Evolutionary conservation across 176 grass and related monocot species (phyloP).

Genomic region (Alloteropsis semialata): DNA sequence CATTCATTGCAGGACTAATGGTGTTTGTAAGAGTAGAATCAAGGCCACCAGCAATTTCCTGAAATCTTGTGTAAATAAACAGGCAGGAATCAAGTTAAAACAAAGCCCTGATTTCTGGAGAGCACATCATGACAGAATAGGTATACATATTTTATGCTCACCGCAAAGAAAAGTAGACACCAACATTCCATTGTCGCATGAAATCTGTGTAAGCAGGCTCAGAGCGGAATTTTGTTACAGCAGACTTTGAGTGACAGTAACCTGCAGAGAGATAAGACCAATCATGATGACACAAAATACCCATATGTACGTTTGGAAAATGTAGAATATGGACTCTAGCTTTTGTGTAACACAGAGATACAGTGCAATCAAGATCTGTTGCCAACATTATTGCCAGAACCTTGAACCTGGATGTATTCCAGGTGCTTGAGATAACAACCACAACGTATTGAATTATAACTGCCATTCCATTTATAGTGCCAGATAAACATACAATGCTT

Average conservation of each 20-base stretch:
- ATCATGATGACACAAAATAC: not conserved
- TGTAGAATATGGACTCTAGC: not conserved
- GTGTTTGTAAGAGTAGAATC: slow-evolving; percentile 63
- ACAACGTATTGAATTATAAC: not conserved
- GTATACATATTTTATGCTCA: slow-evolving; percentile 30
- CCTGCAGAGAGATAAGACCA: slow-evolving; percentile 39
- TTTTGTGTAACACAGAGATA: not conserved
- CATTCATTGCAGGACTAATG: slow-evolving; percentile 51
- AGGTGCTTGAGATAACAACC: not conserved
- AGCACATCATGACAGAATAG: not conserved
- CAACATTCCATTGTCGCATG: slow-evolving; percentile 90
- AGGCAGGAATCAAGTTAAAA: slow-evolving; percentile 24
- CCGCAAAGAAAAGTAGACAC: slow-evolving; percentile 95
- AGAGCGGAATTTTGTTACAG: slow-evolving; percentile 72
- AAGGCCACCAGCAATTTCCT: slow-evolving; percentile 95
- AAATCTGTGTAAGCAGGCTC: slow-evolving; percentile 75
- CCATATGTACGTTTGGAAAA: not conserved
- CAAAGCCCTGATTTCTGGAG: slow-evolving; percentile 7
- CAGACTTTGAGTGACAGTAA: slow-evolving; percentile 69
- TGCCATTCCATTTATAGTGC: not conserved
- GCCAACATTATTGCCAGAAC: slow-evolving; percentile 2
- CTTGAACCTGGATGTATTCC: not conserved
- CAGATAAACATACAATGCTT: not conserved
- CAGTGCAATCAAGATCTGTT: not conserved
- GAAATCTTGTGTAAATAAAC: slow-evolving; percentile 75